These are phyloP conservation scores for Hypoxylon subgilvum DNA, from an alignment of 495 filamentous ascomycete species.

Conservation along the genomic window DNA sequence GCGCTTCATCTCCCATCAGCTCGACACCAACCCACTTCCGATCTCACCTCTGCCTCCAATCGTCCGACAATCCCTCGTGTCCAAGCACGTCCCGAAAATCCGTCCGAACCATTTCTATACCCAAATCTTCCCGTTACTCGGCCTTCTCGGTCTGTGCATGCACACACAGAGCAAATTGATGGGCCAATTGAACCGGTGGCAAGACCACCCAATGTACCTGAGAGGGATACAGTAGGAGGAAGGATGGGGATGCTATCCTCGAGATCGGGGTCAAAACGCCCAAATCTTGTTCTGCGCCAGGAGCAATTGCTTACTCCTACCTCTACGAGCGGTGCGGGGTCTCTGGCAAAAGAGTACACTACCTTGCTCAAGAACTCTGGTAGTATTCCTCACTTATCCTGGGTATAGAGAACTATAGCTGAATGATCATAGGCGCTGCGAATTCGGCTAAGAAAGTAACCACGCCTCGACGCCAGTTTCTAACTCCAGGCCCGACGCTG, in stretches of 20 bases:
- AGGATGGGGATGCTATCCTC: constrained; percentile 42
- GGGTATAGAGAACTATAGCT: background rate
- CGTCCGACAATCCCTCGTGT: constrained; percentile 8
- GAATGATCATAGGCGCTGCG: constrained; percentile 15
- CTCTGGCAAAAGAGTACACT: constrained; percentile 44
- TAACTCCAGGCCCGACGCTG: constrained; percentile 31
- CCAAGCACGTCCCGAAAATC: constrained; percentile 21
- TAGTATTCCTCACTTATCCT: background rate
- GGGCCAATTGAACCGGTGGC: constrained; percentile 25
- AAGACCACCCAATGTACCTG: constrained; percentile 19
- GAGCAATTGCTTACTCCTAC: constrained; percentile 46
- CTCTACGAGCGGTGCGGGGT: constrained; percentile 40
- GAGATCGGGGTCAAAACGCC: constrained; percentile 32
- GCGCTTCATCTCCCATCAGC: constrained; percentile 40
- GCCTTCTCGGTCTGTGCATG: constrained; percentile 8
- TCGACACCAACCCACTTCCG: constrained; percentile 26
- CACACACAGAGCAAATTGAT: constrained; percentile 26
- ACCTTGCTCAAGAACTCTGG: constrained; percentile 36
- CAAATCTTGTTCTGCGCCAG: constrained; percentile 39
- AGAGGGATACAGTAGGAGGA: constrained; percentile 26
- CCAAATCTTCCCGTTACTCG: constrained; percentile 31
- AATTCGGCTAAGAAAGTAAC: constrained; percentile 36
- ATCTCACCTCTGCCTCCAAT: constrained; percentile 21
- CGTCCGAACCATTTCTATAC: constrained; percentile 21
- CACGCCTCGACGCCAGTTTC: constrained; percentile 25